Percentiles rank a stretch among this genome's conserved stretches.
Evolutionary conservation across 2,329 filamentous ascomycete species (phyloP).

Genomic region (Coniochaeta sp.): DNA sequence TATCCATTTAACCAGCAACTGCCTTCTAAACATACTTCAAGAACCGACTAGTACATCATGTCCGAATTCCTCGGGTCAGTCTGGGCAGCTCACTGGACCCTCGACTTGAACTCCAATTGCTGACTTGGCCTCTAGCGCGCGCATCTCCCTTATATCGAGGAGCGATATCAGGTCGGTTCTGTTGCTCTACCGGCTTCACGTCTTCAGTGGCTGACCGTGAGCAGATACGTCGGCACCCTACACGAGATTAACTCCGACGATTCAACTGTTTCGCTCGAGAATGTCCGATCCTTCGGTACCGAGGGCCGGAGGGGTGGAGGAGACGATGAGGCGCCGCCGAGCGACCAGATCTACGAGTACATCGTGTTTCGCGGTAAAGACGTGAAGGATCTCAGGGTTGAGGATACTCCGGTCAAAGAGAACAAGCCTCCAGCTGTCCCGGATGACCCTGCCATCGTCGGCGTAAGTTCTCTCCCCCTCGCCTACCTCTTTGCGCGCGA

Average conservation of each 20-base stretch:
- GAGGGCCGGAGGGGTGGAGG: conserved; percentile 78
- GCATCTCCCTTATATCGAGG: conserved; percentile 94
- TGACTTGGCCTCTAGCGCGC: conserved; percentile 55
- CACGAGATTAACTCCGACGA: conserved; percentile 98
- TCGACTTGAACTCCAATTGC: conserved; percentile 17
- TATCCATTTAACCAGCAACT: background rate
- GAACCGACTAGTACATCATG: conserved; percentile 26
- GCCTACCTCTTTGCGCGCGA: conserved; percentile 21
- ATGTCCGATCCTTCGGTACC: conserved; percentile 90
- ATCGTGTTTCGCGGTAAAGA: conserved; percentile 98
- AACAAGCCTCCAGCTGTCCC: conserved; percentile 72
- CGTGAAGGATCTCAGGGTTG: conserved; percentile 95
- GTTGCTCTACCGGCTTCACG: background rate
- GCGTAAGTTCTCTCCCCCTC: conserved; percentile 60
- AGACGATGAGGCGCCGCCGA: conserved; percentile 75
- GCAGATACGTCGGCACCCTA: conserved; percentile 87
- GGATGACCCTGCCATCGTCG: conserved; percentile 92
- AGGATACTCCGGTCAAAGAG: conserved; percentile 71
- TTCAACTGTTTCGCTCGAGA: conserved; percentile 93
- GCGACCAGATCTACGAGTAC: conserved; percentile 91
- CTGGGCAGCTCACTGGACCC: conserved; percentile 6
- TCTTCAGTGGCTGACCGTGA: conserved; percentile 22
- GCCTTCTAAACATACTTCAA: background rate
- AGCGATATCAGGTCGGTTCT: conserved; percentile 83
- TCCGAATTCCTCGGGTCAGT: conserved; percentile 55